Evolutionary conservation across 225 moss, liverwort and hornwort species (phyloP).

Genomic region (Climacium dendroides): DNA sequence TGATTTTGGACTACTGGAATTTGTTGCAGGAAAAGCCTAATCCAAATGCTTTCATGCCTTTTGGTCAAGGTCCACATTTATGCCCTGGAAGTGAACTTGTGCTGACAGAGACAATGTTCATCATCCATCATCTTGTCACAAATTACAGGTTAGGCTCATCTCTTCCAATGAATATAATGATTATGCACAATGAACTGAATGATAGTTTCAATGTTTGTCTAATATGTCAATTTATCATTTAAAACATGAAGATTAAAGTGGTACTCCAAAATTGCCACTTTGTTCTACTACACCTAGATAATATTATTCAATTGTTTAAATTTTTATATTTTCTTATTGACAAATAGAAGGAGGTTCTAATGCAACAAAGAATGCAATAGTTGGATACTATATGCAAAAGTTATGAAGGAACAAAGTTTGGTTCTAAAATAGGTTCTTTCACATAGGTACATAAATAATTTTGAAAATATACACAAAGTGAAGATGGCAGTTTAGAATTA

Average conservation of each 20-base stretch:
- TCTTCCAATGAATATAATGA: background rate
- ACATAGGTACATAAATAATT: no score
- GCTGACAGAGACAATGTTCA: background rate
- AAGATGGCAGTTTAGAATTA: no score
- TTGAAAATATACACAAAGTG: no score
- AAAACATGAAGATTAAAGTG: no score
- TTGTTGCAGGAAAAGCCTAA: background rate
- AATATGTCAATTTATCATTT: background rate
- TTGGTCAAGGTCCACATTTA: background rate
- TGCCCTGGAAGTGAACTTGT: slow-evolving; percentile 9
- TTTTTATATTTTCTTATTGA: background rate
- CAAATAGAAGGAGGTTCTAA: no score
- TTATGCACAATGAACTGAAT: background rate
- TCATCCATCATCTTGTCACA: slow-evolving; percentile 3
- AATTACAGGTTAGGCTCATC: background rate
- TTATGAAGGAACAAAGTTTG: no score
- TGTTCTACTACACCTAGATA: no score
- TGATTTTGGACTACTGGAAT: background rate
- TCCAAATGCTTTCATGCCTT: background rate
- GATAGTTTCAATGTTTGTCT: background rate
- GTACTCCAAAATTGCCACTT: no score
- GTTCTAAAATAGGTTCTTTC: no score
- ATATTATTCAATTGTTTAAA: background rate
- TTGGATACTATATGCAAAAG: no score
- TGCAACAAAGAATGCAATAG: no score